Base-by-base conservation (phyloP, 148 eudicot genomes). In the Rhododendron simsii region DNA sequence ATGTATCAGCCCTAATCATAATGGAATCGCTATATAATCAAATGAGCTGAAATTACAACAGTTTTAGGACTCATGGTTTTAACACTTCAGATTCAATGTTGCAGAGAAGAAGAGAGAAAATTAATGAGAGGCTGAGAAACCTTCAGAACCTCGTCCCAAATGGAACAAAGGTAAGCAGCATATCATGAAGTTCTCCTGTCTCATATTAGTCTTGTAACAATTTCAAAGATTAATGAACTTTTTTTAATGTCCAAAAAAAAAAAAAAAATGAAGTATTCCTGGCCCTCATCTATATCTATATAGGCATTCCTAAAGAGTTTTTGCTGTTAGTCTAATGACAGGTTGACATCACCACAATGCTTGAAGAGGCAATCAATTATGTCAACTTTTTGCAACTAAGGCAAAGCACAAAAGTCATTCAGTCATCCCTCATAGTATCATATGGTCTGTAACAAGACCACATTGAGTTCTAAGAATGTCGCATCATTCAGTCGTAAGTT, bases 291-390 rank as follows among this genome's bases (percentile, higher is more conserved):
- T 30, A 63, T 1, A 2, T 23, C 21, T 57, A 5, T 20, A 51
- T 5, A 15, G 39, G 6, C 57, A 77, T 48, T 69, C 6, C 15
- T 81, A 18, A 85, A 51, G 39, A 75, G 30, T 16, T 48, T 33
- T 57, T 21, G 53, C n/a, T 7, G 21, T 16, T 21, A 48, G 13
- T 20, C 14, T 44, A 8, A 7, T 76, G 74, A 75, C 85, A 92
- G 94, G 94, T 92, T 85, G 94, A 93, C 45, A 92, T 93, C 45
- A 93, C 93, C 85, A 92, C 96, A 86, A 93, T 92, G 96, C 93
- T 93, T 53, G 93, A 93, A 89, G 92, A 93, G 80, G 92, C 93
- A 1, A 87, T 90, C 69, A 85, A 91, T 39, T 92, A 93, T 83
- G 96, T 92, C 1, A 92, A 93, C 7, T 92, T 93, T 50, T 79